These are phyloP conservation scores for Entomortierella beljakovae DNA, from an alignment of 192 early-diverging fungal genomes.

Conservation along the genomic window DNA sequence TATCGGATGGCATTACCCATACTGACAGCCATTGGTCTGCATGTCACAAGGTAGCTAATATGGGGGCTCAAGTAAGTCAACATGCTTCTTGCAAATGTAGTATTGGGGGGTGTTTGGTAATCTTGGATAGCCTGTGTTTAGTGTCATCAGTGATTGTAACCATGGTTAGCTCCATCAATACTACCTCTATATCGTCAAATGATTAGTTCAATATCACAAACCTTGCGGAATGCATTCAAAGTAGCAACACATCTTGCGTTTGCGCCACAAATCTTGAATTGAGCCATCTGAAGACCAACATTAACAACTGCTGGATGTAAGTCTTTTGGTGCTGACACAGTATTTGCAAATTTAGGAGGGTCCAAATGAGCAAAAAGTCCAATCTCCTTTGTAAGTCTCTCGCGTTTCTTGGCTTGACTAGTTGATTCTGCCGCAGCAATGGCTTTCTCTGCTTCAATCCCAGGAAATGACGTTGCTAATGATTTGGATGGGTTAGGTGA, in stretches of 20 bases:
- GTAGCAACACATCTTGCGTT: constrained; percentile 94
- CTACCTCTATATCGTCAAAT: background rate
- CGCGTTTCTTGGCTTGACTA: constrained; percentile 47
- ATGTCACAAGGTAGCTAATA: constrained; percentile 87
- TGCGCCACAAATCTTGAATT: constrained; percentile 89
- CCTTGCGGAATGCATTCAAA: constrained; percentile 85
- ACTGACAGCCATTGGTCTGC: constrained; percentile 88
- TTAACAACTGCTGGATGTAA: constrained; percentile 90
- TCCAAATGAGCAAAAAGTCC: constrained; percentile 84
- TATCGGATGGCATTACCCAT: constrained; percentile 95
- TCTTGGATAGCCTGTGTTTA: constrained; percentile 84
- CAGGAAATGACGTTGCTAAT: constrained; percentile 34
- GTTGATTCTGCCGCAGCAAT: constrained; percentile 44
- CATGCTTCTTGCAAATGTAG: constrained; percentile 83
- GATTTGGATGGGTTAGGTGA: constrained; percentile 30
- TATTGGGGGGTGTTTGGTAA: constrained; percentile 87
- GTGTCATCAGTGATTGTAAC: background rate
- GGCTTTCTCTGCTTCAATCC: constrained; percentile 41
- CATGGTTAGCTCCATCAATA: background rate
- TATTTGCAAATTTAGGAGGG: constrained; percentile 62
- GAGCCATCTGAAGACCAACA: constrained; percentile 89
- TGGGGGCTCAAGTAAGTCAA: constrained; percentile 87
- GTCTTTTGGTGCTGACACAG: constrained; percentile 59
- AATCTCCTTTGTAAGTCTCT: constrained; percentile 62
- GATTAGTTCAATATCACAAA: constrained; percentile 24